Evolutionary conservation across 2,329 filamentous ascomycete genomes (phyloP), one percentile per base, ranked within the genome.

Genomic region (Cryphonectria japonica): DNA sequence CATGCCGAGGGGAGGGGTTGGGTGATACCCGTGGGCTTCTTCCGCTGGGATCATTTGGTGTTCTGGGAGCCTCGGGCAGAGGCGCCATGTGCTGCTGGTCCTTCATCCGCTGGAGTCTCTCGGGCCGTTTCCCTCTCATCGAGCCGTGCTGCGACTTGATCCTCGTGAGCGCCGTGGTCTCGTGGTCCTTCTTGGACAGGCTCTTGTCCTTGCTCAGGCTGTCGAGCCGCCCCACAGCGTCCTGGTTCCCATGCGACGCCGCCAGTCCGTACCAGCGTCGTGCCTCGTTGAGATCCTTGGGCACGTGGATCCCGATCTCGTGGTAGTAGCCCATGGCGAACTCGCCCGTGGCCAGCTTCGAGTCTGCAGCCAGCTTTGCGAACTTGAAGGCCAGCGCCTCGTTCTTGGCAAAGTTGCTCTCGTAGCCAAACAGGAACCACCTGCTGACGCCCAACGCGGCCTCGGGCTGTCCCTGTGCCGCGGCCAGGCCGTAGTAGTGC

Each of bases 241-340:
- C 96, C 76, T 93, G 92, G 81, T 98, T 99, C 50, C 95, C 96
- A 77, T 95, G 93, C 43, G 93, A 91, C 41, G 94, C 92, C 9
- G 96, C 95, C 77, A 94, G 91, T 75, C 92, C 89, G 79, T 99
- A 99, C 96, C 96, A 99, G 74, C 86, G 89, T 73, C 92, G 87
- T 0, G 96, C 95, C 79, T 96, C 93, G 66, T 89, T 87, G 59
- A 98, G 82, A 78, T 95, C 93, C 74, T 93, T 92, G n/a, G 89
- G 88, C 34, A 97, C 92, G 78, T 94, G 91, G 78, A 99, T 97
- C 75, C 96, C 96, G 76, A 99, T 97, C 80, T 99, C 96, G 79
- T 96, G 90, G 83, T 98, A 99, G 81, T 99, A 99, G 14, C 95
- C 95, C 85, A 99, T 89, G 37, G 96, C 96, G 78, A 99, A 99